Percentiles rank a stretch among this genome's conserved stretches.
Conservation (phyloP, 805 yeast species). For the Barnettozyma salicaria region DNA sequence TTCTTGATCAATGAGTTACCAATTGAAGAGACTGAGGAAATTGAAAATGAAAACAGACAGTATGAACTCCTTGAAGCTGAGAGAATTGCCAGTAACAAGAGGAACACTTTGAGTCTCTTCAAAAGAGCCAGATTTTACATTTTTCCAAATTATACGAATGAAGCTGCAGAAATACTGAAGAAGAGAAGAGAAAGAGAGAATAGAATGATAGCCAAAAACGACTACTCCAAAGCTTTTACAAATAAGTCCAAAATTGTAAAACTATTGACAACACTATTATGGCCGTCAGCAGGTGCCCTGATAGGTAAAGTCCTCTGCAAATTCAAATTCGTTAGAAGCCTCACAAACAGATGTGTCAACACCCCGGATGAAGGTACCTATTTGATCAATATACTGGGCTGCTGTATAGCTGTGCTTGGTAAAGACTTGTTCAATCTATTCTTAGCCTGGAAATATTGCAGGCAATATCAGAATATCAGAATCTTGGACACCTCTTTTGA, state of each 20-base stretch:
- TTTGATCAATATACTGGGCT: conserved; percentile 31
- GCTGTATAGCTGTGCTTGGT: conserved; percentile 25
- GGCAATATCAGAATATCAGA: conserved; percentile 24
- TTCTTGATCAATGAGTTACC: conserved; percentile 30
- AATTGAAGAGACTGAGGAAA: conserved; percentile 26
- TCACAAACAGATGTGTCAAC: conserved; percentile 18
- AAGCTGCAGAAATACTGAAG: conserved; percentile 11
- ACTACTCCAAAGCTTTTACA: conserved; percentile 27
- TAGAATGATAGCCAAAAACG: conserved; percentile 22
- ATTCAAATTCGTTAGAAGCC: conserved; percentile 20
- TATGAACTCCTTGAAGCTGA: conserved; percentile 7
- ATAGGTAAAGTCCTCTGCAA: conserved; percentile 22
- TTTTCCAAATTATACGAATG: conserved; percentile 6
- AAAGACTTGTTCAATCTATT: conserved; percentile 31
- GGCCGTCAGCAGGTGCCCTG: conserved; percentile 30
- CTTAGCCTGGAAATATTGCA: conserved; percentile 28
- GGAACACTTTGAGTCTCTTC: conserved; percentile 3
- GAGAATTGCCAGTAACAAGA: not conserved
- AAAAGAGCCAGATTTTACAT: conserved; percentile 2
- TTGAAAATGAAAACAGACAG: conserved; percentile 28
- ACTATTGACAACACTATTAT: conserved; percentile 13
- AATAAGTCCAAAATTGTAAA: conserved; percentile 14
- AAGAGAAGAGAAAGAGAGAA: conserved; percentile 23
- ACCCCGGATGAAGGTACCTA: conserved; percentile 36
- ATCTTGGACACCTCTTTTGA: conserved; percentile 14